A percentile compares a stretch with the other conserved stretches of the same genome.
Conservation (phyloP, 768 basidiomycete species). For the Pholiota molesta region DNA sequence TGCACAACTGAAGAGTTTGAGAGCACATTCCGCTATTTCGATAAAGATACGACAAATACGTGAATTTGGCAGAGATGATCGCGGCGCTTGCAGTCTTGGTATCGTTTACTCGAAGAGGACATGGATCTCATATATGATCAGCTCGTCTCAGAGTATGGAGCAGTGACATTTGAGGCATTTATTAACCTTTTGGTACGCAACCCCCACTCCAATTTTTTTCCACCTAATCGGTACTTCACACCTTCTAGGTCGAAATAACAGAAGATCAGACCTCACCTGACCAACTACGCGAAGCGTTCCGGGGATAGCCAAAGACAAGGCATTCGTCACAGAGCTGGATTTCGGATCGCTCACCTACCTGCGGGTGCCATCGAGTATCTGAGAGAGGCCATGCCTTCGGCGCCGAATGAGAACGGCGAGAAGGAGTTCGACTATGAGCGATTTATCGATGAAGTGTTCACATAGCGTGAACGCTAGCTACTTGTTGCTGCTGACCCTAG, state of each 20-base stretch:
- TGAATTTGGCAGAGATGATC: constrained; percentile 84
- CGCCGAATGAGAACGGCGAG: constrained; percentile 56
- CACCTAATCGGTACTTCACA: background rate
- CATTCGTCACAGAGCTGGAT: constrained; percentile 93
- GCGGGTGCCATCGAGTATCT: constrained; percentile 78
- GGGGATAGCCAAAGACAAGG: constrained; percentile 92
- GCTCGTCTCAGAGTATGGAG: constrained; percentile 79
- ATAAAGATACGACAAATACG: constrained; percentile 90
- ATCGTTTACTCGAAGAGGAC: constrained; percentile 95
- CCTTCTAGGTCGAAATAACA: constrained; percentile 82
- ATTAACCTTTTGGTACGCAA: constrained; percentile 82
- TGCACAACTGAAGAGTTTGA: constrained; percentile 94
- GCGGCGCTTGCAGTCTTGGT: constrained; percentile 91
- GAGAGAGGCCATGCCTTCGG: constrained; percentile 75
- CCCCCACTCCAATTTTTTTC: constrained; percentile 2
- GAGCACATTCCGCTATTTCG: constrained; percentile 96
- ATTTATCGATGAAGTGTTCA: constrained; percentile 83
- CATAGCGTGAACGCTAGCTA: constrained; percentile 3
- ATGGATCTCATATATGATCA: constrained; percentile 84
- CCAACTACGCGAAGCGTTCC: constrained; percentile 92
- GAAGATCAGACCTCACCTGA: constrained; percentile 95
- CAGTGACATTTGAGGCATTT: constrained; percentile 91
- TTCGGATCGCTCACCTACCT: constrained; percentile 84
- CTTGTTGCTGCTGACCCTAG: background rate
- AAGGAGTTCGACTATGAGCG: constrained; percentile 79